phyloP scores from a whole-genome alignment of 2,329 filamentous ascomycete genomes.

The Monilinia aucupariae region DNA sequence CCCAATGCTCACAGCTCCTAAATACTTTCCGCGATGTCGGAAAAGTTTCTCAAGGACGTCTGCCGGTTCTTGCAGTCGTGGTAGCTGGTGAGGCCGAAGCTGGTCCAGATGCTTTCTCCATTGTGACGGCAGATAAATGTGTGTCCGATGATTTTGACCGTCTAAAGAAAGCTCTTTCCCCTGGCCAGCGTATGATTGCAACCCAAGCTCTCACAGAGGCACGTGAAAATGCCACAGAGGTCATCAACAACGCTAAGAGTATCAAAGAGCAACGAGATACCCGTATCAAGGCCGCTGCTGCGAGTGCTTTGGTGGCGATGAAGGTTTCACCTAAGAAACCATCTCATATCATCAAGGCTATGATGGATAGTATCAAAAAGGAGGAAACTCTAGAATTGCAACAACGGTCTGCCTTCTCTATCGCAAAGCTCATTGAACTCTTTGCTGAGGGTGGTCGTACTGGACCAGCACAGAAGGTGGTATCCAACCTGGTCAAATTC shows the following conservation, averaged over 20 bases:
- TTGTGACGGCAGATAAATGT: slow-evolving; percentile 82
- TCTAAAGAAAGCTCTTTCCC: slow-evolving; percentile 81
- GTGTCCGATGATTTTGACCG: slow-evolving; percentile 79
- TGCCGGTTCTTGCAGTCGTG: slow-evolving; percentile 80
- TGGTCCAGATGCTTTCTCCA: slow-evolving; percentile 86
- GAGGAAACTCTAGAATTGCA: slow-evolving; percentile 91
- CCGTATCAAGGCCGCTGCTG: slow-evolving; percentile 79
- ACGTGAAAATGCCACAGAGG: slow-evolving; percentile 60
- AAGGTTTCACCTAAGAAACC: slow-evolving; percentile 87
- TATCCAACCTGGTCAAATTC: slow-evolving; percentile 93
- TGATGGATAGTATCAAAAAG: slow-evolving; percentile 97
- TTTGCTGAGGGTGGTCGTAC: slow-evolving; percentile 76
- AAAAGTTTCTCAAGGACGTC: slow-evolving; percentile 66
- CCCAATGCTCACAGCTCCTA: slow-evolving; percentile 84
- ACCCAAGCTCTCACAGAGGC: slow-evolving; percentile 74
- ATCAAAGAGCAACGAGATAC: slow-evolving; percentile 79
- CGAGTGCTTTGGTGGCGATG: slow-evolving; percentile 84
- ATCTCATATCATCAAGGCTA: slow-evolving; percentile 83
- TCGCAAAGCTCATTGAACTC: slow-evolving; percentile 78
- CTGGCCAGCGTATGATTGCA: slow-evolving; percentile 80
- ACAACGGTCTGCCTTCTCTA: slow-evolving; percentile 75
- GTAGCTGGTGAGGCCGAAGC: slow-evolving; percentile 91
- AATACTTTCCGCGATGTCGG: slow-evolving; percentile 89
- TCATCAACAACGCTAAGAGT: slow-evolving; percentile 72
- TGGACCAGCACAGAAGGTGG: slow-evolving; percentile 89